Evolutionary conservation across 2,329 filamentous ascomycete genomes (phyloP), one percentile per base, ranked within the genome.

Genomic region (Didymella arachidicola): DNA sequence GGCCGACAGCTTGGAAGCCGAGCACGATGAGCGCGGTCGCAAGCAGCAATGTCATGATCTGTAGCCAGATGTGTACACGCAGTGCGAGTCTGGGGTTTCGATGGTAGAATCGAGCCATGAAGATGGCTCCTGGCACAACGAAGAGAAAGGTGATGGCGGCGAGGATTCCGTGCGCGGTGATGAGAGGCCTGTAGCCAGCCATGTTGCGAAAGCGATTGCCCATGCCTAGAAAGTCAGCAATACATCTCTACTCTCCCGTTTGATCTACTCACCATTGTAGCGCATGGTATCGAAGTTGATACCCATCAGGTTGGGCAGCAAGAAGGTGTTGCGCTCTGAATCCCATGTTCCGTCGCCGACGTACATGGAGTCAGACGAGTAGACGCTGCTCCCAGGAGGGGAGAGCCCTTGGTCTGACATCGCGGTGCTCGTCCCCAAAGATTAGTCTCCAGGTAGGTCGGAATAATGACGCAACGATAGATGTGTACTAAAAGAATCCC

Each of bases 311-410:
- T 93, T 93, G 34, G 91, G 91, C 50, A 95, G 79, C 53, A 95
- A 79, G 73, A 94, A 95, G 18, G 85, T 87, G 71, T 93, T 92
- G 73, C 89, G 89, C 59, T 84, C 82, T 57, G 89, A 89, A 70
- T 93, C 89, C 91, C 91, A 95, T 32, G 91, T 94, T 22, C 91
- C 91, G 73, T 94, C 91, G 62, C 91, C 91, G 16, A 94, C 90
- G 54, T 81, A 83, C 83, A 93, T 82, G n/a, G 87, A 91, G 71
- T 88, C 83, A 50, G 89, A 92, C 67, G 84, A 83, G 78, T 94
- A 94, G 65, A 83, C 86, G 73, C 87, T 89, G 77, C 87, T 87
- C 72, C 91, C 91, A 48, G 91, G 84, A 64, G 89, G 83, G 65
- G 89, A 89, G 70, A 90, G 82, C 69, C 80, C 68, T 44, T 66